Evolutionary conservation across 2,329 filamentous ascomycete species (phyloP).

Genomic region (Amauroascus niger): DNA sequence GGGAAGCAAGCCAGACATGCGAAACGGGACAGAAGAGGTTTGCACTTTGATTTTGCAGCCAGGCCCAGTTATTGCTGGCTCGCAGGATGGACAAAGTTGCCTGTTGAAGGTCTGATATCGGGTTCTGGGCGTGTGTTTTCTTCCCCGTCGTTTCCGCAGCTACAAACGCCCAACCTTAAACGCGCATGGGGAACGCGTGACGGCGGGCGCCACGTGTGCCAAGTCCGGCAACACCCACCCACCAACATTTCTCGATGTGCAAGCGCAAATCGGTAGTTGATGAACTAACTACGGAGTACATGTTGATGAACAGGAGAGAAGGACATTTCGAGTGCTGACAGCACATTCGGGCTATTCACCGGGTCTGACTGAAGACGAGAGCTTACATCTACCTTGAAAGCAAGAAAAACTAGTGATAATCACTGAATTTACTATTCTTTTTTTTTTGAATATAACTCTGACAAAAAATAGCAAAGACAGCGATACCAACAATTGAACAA

Average conservation of each 20-base stretch:
- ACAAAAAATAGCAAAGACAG: constrained; percentile 1
- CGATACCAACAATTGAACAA: constrained; percentile 7
- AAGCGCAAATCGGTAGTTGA: too few relatives aligned
- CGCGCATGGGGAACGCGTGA: constrained; percentile 6
- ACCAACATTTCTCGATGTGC: too few relatives aligned
- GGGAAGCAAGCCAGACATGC: background rate
- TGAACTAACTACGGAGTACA: too few relatives aligned
- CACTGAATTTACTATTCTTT: constrained; percentile 11
- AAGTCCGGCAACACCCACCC: background rate
- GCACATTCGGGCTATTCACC: background rate
- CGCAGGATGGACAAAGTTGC: background rate
- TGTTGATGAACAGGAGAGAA: too few relatives aligned
- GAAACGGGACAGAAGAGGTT: background rate
- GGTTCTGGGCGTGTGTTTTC: constrained; percentile 2
- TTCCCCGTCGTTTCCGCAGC: constrained; percentile 5
- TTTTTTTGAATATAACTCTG: background rate
- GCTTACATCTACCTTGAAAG: background rate
- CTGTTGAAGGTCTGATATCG: background rate
- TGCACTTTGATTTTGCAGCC: background rate
- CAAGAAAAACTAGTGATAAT: constrained; percentile 3
- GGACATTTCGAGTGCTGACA: too few relatives aligned
- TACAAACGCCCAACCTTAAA: constrained; percentile 7
- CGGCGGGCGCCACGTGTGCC: constrained; percentile 5
- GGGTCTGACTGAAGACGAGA: background rate
- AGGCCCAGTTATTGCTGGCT: background rate